Evolutionary conservation across 148 eudicot species (phyloP).

Genomic region (Heliamphora exappendiculata): DNA sequence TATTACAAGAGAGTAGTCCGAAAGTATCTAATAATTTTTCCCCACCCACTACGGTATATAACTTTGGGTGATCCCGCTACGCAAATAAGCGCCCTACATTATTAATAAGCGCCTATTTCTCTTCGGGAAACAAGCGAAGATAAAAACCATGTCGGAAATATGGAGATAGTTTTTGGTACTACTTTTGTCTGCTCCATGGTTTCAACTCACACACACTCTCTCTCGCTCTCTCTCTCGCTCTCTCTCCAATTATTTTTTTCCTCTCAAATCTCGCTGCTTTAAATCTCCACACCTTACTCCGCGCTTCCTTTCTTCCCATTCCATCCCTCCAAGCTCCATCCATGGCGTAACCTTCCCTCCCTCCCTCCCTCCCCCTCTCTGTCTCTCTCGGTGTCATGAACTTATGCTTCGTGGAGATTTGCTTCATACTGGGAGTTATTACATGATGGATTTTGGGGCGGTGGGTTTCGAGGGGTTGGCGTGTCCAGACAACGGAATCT

Average conservation of each 20-base stretch:
- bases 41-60: too few species aligned
- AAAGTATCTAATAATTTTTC: neutral
- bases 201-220: neutral
- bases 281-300: neutral
- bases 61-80: too few species aligned
- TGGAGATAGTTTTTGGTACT: neutral
- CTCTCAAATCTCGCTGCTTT: constrained; percentile 1
- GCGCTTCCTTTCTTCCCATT: neutral
- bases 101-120: neutral
- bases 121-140: neutral
- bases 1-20: too few species aligned
- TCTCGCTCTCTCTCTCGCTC: neutral
- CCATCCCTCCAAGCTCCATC: neutral
- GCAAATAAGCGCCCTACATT: too few species aligned
- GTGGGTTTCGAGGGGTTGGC: neutral
- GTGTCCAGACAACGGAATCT: neutral
- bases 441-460: neutral
- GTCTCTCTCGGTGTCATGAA: constrained; percentile 1
- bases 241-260: constrained; percentile 7
- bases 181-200: neutral
- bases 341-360: neutral
- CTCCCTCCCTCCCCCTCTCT: neutral
- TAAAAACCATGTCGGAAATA: neutral
- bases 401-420: neutral
- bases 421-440: neutral